Evolutionary conservation across 768 basidiomycete genomes (phyloP).

Genomic region (Coprinellus micaceus): DNA sequence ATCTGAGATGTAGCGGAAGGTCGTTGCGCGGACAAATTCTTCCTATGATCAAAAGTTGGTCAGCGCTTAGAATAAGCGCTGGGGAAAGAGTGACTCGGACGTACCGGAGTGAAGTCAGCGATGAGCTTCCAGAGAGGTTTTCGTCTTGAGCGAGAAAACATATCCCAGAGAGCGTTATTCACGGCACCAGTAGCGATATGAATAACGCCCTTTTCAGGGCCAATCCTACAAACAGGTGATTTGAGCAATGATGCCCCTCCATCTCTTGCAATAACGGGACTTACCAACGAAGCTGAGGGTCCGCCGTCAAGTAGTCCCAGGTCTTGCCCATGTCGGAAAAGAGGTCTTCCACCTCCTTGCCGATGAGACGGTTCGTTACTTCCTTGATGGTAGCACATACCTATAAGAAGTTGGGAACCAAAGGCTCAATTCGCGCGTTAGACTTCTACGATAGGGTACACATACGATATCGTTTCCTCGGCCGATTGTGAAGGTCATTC

Average conservation of each 20-base stretch:
- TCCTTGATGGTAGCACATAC: constrained; percentile 79
- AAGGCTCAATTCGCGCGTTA: not conserved
- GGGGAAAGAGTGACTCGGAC: constrained; percentile 1
- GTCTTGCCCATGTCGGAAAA: constrained; percentile 90
- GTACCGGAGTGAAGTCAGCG: constrained; percentile 79
- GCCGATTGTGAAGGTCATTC: constrained; percentile 93
- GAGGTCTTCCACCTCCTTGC: constrained; percentile 75
- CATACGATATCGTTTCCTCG: constrained; percentile 90
- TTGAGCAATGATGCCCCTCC: not conserved
- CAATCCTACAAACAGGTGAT: constrained; percentile 52
- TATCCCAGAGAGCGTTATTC: constrained; percentile 92
- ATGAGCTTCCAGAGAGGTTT: constrained; percentile 96
- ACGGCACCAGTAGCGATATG: constrained; percentile 87
- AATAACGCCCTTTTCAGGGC: constrained; percentile 94
- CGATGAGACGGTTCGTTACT: constrained; percentile 78
- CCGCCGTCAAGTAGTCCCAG: constrained; percentile 83
- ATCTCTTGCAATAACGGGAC: constrained; percentile 15
- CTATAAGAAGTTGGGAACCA: constrained; percentile 29
- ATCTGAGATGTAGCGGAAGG: constrained; percentile 91
- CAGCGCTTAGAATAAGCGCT: not conserved
- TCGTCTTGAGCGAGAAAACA: constrained; percentile 73
- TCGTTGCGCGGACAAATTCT: constrained; percentile 69
- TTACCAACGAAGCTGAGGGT: constrained; percentile 89
- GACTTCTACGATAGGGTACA: not conserved
- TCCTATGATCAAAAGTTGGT: constrained; percentile 42